phyloP scores from a whole-genome alignment of 495 filamentous ascomycete species.

The Copromyces sp. region DNA sequence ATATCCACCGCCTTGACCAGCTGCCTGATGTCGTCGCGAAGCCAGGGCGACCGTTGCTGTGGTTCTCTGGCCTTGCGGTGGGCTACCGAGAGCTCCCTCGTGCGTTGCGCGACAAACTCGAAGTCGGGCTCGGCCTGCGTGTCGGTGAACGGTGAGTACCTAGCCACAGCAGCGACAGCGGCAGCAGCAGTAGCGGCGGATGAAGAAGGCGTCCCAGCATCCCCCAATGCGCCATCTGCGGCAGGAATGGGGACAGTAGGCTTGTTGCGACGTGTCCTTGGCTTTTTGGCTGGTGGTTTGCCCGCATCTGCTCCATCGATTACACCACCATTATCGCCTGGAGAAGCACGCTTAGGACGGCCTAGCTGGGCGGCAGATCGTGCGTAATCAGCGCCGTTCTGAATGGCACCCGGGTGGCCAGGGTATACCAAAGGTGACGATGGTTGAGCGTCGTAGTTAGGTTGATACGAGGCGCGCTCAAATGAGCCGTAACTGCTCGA shows the following conservation, averaged over 20 bases:
- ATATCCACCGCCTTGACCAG: slow-evolving; percentile 41
- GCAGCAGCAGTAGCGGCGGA: neutral
- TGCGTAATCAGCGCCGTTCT: slow-evolving; percentile 13
- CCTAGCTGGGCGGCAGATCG: slow-evolving; percentile 13
- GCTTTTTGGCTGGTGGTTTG: slow-evolving; percentile 10
- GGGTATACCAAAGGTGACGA: neutral
- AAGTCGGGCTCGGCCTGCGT: slow-evolving; percentile 17
- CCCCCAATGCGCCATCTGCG: neutral
- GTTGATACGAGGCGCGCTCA: neutral
- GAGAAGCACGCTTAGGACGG: slow-evolving; percentile 10
- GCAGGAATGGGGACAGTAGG: neutral
- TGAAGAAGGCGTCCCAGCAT: neutral
- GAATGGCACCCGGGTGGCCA: neutral
- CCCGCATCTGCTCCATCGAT: slow-evolving; percentile 1
- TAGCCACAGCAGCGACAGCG: slow-evolving; percentile 4
- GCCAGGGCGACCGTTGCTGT: slow-evolving; percentile 39
- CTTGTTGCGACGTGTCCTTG: slow-evolving; percentile 14
- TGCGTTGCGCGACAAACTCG: slow-evolving; percentile 14
- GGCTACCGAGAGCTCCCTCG: slow-evolving; percentile 16
- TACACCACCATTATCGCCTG: neutral
- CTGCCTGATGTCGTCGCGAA: slow-evolving; percentile 32
- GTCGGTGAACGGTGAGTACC: slow-evolving; percentile 15
- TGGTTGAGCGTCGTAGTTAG: neutral
- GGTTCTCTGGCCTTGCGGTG: slow-evolving; percentile 18
- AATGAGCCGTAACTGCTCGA: neutral